A percentile compares a stretch with the other conserved stretches of the same genome.
These are phyloP conservation scores for Ustilago esculenta DNA, from an alignment of 1,284 basidiomycete species.

Conservation along the genomic window DNA sequence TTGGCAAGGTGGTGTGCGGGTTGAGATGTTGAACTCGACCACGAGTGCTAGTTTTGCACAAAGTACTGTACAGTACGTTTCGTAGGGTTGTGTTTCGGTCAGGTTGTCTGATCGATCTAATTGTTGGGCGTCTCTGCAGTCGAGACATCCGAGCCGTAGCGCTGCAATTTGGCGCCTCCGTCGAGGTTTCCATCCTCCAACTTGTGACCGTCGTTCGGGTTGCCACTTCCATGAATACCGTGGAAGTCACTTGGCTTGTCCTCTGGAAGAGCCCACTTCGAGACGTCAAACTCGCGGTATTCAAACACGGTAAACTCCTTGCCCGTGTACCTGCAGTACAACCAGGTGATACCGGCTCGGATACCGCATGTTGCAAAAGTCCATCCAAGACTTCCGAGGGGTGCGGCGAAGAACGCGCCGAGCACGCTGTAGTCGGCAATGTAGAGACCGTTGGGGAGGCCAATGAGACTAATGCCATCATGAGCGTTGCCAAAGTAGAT, in stretches of 20 bases:
- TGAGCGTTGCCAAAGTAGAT: slow-evolving; percentile 60
- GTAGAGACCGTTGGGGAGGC: slow-evolving; percentile 63
- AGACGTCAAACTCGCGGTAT: slow-evolving; percentile 43
- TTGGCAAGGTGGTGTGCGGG: too few species aligned
- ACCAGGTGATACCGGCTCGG: slow-evolving; percentile 35
- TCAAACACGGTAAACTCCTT: slow-evolving; percentile 49
- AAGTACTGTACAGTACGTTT: too few species aligned
- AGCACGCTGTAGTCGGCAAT: slow-evolving; percentile 63
- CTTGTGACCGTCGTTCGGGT: slow-evolving; percentile 54
- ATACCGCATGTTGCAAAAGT: slow-evolving; percentile 54
- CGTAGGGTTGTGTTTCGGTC: too few species aligned
- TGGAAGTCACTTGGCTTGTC: slow-evolving; percentile 53
- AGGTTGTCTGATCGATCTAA: too few species aligned
- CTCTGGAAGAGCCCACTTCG: slow-evolving; percentile 53
- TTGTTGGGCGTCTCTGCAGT: not conserved
- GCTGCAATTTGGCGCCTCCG: slow-evolving; percentile 2
- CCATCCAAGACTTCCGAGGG: slow-evolving; percentile 61
- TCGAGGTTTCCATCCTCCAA: slow-evolving; percentile 21
- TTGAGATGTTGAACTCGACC: too few species aligned
- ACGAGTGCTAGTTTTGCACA: too few species aligned
- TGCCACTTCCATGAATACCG: slow-evolving; percentile 48
- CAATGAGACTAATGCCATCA: slow-evolving; percentile 56
- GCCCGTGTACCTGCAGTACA: slow-evolving; percentile 42
- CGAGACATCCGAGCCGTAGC: slow-evolving; percentile 7
- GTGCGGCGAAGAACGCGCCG: slow-evolving; percentile 65